phyloP scores from a whole-genome alignment of 2,329 filamentous ascomycete genomes.

The Calonectria pteridis region DNA sequence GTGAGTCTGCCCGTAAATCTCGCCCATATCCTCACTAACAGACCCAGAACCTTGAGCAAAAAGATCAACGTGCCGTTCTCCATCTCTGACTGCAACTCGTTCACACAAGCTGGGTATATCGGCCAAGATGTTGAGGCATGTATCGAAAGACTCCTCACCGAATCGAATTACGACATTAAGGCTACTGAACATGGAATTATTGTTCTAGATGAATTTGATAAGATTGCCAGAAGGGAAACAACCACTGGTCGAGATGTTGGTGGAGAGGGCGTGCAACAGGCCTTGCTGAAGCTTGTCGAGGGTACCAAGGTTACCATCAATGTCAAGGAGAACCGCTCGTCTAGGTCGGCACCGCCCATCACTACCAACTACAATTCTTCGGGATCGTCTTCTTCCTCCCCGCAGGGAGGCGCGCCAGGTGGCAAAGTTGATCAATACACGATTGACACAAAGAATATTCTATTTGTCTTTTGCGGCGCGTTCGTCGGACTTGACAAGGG shows the following conservation, averaged over 20 bases:
- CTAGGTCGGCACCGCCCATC: conserved; percentile 64
- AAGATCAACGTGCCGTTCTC: conserved; percentile 96
- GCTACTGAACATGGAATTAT: conserved; percentile 93
- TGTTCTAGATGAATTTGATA: conserved; percentile 96
- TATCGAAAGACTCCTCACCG: conserved; percentile 89
- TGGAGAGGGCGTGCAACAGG: conserved; percentile 96
- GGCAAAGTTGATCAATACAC: conserved; percentile 74
- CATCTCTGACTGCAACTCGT: conserved; percentile 95
- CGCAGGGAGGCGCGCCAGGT: conserved; percentile 59
- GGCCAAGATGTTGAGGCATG: conserved; percentile 98
- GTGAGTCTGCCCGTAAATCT: conserved; percentile 52
- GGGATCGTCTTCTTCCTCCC: conserved; percentile 57
- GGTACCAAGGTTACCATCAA: conserved; percentile 94
- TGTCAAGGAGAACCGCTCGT: conserved; percentile 81
- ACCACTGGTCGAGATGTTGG: conserved; percentile 93
- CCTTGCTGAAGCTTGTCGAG: conserved; percentile 94
- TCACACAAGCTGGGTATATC: conserved; percentile 97
- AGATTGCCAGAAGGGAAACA: conserved; percentile 90
- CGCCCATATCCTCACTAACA: conserved; percentile 37
- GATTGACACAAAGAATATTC: conserved; percentile 93
- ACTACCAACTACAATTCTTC: conserved; percentile 65
- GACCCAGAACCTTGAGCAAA: conserved; percentile 82
- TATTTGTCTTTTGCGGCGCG: conserved; percentile 96
- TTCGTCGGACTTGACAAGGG: conserved; percentile 94
- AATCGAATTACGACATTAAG: conserved; percentile 88